Percentiles rank a stretch among this genome's conserved stretches.
phyloP scores from a whole-genome alignment of 2,329 filamentous ascomycete genomes.

The Hymenoscyphus fructigenus region DNA sequence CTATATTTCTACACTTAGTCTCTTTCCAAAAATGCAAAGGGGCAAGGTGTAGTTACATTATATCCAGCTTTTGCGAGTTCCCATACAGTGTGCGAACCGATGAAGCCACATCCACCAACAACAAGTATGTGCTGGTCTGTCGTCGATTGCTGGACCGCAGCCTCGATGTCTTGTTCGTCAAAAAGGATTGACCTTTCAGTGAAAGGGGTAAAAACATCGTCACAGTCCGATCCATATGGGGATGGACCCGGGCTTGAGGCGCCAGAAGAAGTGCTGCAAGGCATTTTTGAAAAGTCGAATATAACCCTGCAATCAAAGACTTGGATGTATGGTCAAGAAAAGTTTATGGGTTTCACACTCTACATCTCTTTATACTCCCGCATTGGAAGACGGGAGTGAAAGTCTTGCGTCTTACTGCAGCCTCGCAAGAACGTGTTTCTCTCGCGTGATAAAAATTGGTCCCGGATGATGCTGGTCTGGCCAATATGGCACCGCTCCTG shows the following conservation, averaged over 20 bases:
- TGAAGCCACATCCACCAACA: conserved; percentile 49
- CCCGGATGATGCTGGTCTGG: conserved; percentile 21
- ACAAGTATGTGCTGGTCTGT: conserved; percentile 39
- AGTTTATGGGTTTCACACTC: conserved; percentile 16
- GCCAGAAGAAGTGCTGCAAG: conserved; percentile 27
- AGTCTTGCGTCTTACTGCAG: conserved; percentile 16
- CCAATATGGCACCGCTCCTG: conserved; percentile 21
- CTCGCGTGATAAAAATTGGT: conserved; percentile 23
- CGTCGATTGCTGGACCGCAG: conserved; percentile 19
- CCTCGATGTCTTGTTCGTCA: conserved; percentile 24
- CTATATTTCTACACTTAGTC: conserved; percentile 12
- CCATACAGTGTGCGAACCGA: conserved; percentile 50
- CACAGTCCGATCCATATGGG: conserved; percentile 24
- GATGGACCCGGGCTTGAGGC: conserved; percentile 24
- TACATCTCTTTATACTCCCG: conserved; percentile 24
- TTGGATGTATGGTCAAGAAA: conserved; percentile 16
- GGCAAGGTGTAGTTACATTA: conserved; percentile 33
- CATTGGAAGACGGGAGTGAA: conserved; percentile 13
- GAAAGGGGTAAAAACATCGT: conserved; percentile 25
- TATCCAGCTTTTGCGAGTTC: conserved; percentile 49
- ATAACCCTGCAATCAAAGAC: conserved; percentile 15
- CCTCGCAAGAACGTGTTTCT: conserved; percentile 25
- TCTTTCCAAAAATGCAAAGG: not conserved
- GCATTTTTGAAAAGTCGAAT: conserved; percentile 13
- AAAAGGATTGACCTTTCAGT: conserved; percentile 30